Evolutionary conservation across 108 stramenopile genomes (phyloP), one percentile per base, ranked within the genome.

Genomic region (Cylindrotheca fusiformis): DNA sequence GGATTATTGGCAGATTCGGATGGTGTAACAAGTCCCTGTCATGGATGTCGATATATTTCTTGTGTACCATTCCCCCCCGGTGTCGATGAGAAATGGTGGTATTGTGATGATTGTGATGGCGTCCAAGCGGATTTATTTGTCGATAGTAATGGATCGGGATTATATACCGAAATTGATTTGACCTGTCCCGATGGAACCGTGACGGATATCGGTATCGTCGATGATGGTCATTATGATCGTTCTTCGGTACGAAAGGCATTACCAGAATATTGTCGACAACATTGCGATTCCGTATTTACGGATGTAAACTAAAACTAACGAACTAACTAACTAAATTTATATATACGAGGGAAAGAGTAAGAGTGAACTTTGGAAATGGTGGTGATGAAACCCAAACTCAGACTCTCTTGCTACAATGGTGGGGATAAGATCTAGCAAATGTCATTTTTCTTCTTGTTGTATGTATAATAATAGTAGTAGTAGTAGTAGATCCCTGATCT

Each of bases 51-150:
- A 3, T 83, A 72, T 56, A 65, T 94, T 47, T 87, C 86, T 0
- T 94, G 93, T 52, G 77, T 91, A 31, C 73, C 90, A 17, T 90
- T 94, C 51, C 93, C 93, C 31, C 87, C 88, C 0, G 91, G 93
- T 90, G n/a, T n/a, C n/a, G 63, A 66, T 57, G 61, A 88, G 20
- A 89, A 89, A 60, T 94, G 93, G 93, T 94, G 93, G 93, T 91
- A 91, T 45, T 94, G 93, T 23, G 90, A 95, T 61, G 90, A 95
- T 62, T 95, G 94, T 48, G 72, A 67, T 63, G 23, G 73, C 75
- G 59, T 81, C 64, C 47, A 62, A 46, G 83, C 82, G 60, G 33
- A 68, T 30, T 22, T 79, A 2, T 72, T 48, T 49, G 29, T 47
- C 24, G 22, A 47, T 28, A 54, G 29, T 0, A 51, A 23, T 24